Evolutionary conservation across 441 rosid genomes (phyloP).

Genomic region (Corymbia calophylla): DNA sequence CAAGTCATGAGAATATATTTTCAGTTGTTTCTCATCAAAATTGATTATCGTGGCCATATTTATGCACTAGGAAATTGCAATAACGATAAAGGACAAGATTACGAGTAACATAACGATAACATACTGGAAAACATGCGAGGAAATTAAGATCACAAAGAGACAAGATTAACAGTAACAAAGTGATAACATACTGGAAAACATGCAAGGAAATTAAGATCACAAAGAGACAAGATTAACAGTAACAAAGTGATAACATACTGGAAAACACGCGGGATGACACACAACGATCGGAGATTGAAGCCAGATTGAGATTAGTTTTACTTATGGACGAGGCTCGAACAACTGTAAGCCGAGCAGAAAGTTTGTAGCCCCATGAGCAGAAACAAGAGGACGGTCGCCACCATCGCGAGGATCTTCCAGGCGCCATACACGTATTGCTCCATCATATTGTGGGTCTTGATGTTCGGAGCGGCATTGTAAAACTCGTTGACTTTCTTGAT

Average conservation of each 20-base stretch:
- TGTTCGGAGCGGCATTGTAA: background rate
- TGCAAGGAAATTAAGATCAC: background rate
- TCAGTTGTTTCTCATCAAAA: background rate
- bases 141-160: background rate
- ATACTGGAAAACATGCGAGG: background rate
- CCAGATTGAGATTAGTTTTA: background rate
- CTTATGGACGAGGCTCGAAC: background rate
- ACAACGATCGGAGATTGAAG: background rate
- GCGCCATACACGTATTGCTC: background rate
- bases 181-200: background rate
- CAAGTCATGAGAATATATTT: background rate
- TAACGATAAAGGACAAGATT: background rate
- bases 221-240: background rate
- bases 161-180: background rate
- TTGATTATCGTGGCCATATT: background rate
- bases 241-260: background rate
- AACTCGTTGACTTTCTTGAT: background rate
- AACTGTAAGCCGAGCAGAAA: background rate
- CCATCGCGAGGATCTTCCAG: background rate
- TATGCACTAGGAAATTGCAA: background rate
- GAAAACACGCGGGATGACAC: background rate
- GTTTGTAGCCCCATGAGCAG: background rate
- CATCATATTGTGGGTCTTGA: background rate
- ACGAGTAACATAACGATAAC: background rate
- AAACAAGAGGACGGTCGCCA: background rate